Evolutionary conservation across 139 green algal genomes (phyloP), one percentile per base, ranked within the genome.

Genomic region (Asterochloris erici): DNA sequence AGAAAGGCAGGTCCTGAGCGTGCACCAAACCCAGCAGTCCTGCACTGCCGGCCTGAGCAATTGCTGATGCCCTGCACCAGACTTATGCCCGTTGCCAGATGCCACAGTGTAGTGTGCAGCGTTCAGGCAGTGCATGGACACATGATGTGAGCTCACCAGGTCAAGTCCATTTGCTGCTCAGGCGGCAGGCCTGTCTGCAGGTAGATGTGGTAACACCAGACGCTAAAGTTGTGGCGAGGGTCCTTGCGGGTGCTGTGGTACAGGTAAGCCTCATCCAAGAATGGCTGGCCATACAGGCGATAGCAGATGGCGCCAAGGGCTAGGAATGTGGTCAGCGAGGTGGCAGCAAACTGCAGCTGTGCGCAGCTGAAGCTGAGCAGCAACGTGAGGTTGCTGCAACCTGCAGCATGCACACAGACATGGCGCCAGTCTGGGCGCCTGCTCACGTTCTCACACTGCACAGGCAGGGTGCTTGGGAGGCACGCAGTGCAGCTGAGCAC

Each of bases 161-260:
- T 54, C 38, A 54, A 6, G 38, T 54, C 38, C 6, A 6, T 54
- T 54, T 54, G 38, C 38, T 54, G 38, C 38, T 54, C 38, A 54
- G 38, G 38, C 38, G 38, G 38, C 38, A 54, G 38, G 38, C 38
- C 38, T 54, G 38, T 54, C 38, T 54, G 68, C 16, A 98, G 79
- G 86, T 98, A 98, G 10, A 93, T 88, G 10, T 87, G 84, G 80
- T 96, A 96, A 79, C 95, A 99, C 77, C 95, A 92, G 11, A 92
- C 84, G 10, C 95, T 95, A 83, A 99, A 99, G 89, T 97, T 99
- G 91, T 99, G 96, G 26, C 95, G 85, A 0, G 91, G 96, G 80
- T 99, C 96, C 0, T 87, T 86, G 0, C 96, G 89, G 0, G 14
- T 68, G 4, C 90, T 60, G 68, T 99, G 96, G 85, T 99, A 95